These are phyloP conservation scores for Bacidia gigantensis DNA, from an alignment of 495 filamentous ascomycete genomes.

Conservation along the genomic window DNA sequence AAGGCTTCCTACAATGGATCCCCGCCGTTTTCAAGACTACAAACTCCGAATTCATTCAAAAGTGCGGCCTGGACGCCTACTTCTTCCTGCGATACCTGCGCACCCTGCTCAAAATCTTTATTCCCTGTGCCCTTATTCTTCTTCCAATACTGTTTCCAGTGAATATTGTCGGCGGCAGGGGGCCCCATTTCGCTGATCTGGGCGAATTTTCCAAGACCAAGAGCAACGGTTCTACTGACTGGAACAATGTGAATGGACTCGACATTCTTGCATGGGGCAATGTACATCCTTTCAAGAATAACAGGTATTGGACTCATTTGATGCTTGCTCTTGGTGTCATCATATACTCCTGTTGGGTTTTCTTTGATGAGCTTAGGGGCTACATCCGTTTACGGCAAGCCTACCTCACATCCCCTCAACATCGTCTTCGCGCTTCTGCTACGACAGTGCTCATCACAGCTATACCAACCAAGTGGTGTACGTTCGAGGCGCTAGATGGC, in stretches of 20 bases:
- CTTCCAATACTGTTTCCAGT: constrained; percentile 78
- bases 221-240: too few species aligned
- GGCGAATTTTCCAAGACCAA: constrained; percentile 24
- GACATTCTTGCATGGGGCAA: constrained; percentile 88
- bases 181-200: constrained; percentile 32
- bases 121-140: constrained; percentile 64
- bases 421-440: constrained; percentile 86
- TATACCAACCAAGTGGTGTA: constrained; percentile 83
- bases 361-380: constrained; percentile 75
- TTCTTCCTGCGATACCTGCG: constrained; percentile 94
- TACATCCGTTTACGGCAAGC: constrained; percentile 91
- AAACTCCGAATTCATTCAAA: constrained; percentile 81
- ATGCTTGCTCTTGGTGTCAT: constrained; percentile 69
- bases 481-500: constrained; percentile 58
- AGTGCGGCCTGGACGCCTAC: constrained; percentile 93
- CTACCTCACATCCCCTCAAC: constrained; percentile 89
- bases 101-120: constrained; percentile 83
- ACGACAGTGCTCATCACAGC: constrained; percentile 86
- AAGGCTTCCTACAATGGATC: constrained; percentile 57
- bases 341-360: constrained; percentile 72
- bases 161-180: constrained; percentile 63
- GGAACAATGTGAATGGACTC: constrained; percentile 48
- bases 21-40: constrained; percentile 58
- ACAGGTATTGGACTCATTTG: constrained; percentile 81
- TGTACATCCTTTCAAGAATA: constrained; percentile 51